Conservation (phyloP, 768 basidiomycete genomes). For the Agaricus bisporus region DNA sequence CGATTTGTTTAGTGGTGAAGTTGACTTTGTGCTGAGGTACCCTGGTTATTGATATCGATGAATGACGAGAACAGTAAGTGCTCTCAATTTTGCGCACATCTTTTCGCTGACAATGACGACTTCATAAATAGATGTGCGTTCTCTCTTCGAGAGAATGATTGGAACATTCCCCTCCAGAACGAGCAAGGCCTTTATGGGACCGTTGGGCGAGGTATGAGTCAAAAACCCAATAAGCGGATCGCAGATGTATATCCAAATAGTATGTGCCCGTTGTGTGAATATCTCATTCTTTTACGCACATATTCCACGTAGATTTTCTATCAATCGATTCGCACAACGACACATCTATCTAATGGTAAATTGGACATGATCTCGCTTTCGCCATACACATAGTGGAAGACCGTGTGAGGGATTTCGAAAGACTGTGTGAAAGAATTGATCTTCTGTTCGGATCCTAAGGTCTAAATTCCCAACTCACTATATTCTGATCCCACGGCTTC, state of each 20-base stretch:
- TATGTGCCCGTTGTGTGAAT: slow-evolving; percentile 24
- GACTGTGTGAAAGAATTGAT: too few species aligned
- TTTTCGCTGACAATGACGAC: slow-evolving; percentile 7
- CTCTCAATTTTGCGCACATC: slow-evolving; percentile 1
- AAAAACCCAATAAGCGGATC: slow-evolving; percentile 87
- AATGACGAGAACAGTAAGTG: slow-evolving; percentile 91
- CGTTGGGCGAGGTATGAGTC: slow-evolving; percentile 94
- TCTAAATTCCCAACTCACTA: too few species aligned
- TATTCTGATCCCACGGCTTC: too few species aligned
- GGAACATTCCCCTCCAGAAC: slow-evolving; percentile 68
- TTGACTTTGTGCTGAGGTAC: slow-evolving; percentile 83
- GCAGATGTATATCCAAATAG: slow-evolving; percentile 83
- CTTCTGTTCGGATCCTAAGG: too few species aligned
- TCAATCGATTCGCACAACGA: slow-evolving; percentile 86
- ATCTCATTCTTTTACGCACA: slow-evolving; percentile 3
- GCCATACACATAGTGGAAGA: slow-evolving; percentile 27
- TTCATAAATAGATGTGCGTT: slow-evolving; percentile 72
- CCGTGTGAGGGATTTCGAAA: too few species aligned
- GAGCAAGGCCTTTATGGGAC: slow-evolving; percentile 87
- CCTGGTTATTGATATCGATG: slow-evolving; percentile 90
- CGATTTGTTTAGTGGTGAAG: slow-evolving; percentile 75
- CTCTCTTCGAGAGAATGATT: slow-evolving; percentile 89
- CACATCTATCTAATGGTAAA: slow-evolving; percentile 81
- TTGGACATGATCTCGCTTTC: slow-evolving; percentile 91
- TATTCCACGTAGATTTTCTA: slow-evolving; percentile 58